Evolutionary conservation across 129 eudicot genomes (phyloP).

Genomic region (Pittosporum tobira): DNA sequence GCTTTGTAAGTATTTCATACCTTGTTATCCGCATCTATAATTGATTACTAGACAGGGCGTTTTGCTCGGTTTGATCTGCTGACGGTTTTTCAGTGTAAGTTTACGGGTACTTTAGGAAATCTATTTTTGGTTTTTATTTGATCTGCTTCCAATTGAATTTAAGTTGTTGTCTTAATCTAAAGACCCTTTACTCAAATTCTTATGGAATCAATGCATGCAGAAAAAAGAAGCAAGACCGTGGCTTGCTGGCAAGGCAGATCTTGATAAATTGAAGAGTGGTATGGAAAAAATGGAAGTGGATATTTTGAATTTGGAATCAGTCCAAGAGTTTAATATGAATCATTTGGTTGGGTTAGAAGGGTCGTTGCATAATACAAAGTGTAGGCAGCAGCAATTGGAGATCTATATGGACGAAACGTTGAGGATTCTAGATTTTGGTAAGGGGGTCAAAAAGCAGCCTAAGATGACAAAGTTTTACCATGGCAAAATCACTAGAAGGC

Average conservation of each 20-base stretch:
- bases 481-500: background rate
- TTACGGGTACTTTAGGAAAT: background rate
- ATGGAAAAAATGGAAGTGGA: constrained; percentile 13
- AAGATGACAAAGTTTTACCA: background rate
- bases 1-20: constrained; percentile 1
- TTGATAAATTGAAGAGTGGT: constrained; percentile 14
- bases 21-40: background rate
- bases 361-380: background rate
- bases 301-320: constrained; percentile 6
- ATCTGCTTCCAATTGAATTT: background rate
- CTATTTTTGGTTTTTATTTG: too few relatives aligned
- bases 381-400: constrained; percentile 8
- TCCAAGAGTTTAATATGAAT: background rate
- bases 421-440: constrained; percentile 7
- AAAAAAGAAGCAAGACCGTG: constrained; percentile 9
- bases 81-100: background rate
- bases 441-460: constrained; percentile 8
- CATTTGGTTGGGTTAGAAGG: background rate
- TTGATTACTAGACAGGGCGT: background rate
- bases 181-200: background rate
- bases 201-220: background rate
- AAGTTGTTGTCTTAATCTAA: background rate
- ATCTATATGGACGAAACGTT: constrained; percentile 11
- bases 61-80: background rate
- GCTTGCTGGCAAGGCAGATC: constrained; percentile 9